Evolutionary conservation across 2,329 filamentous ascomycete species (phyloP), one percentile per base, ranked within the genome.

Genomic region (Biscogniauxia marginata): DNA sequence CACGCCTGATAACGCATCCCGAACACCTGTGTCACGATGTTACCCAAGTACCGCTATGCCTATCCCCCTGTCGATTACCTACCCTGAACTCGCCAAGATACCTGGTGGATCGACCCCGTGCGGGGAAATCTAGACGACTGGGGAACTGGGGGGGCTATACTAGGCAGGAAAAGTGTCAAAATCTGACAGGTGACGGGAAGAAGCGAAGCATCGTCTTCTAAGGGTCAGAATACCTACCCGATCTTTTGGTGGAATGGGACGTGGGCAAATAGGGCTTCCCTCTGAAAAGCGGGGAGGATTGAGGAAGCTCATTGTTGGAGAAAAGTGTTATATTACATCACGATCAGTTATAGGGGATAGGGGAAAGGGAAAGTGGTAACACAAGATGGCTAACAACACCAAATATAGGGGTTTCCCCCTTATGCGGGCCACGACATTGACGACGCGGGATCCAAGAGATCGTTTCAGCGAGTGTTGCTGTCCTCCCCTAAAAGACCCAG

Each of bases 1-100:
- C 54, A 23, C 49, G 54, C 50, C 61, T 64, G 67, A 63, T 67
- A 65, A 63, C 58, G 45, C 55, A 57, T 65, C 61, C 66, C 66
- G 64, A 67, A 58, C 43, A 56, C 56, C 52, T 62, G 55, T 60
- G 56, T 58, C 44, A 58, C 56, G 53, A 65, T 63, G 59, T 57
- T 25, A 62, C 60, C 18, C 43, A 61, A 59, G 52, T 56, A 53
- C 59, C 59, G 56, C 56, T 54, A 56, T 50, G 57, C 34, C 22
- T n/a, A 21, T 20, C 20, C 13, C 49, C 22, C 19, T 23, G 34
- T 21, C 39, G 5, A 39, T 39, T 39, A n/a, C 9, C 4, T 16
- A 3, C 46, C 19, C 19, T 30, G 53, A n/a, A 25, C 49, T 39
- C 44, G 49, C 7, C 21, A 19, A 49, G 54, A 50, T 18, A 50